These are phyloP conservation scores for Fusarium ramigenum DNA, from an alignment of 2,329 filamentous ascomycete genomes.

Conservation along the genomic window DNA sequence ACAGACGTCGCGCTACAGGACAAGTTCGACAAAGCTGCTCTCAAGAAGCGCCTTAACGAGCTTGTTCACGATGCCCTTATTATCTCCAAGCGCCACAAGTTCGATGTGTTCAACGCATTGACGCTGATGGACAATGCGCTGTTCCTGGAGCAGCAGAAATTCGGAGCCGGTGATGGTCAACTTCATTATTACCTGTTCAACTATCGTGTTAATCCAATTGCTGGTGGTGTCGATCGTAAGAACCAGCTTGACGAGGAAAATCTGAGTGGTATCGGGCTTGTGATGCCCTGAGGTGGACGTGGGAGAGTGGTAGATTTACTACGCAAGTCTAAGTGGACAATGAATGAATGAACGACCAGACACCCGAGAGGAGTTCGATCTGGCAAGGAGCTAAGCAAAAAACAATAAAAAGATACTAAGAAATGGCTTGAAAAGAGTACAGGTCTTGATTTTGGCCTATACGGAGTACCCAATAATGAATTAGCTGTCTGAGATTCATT, in stretches of 20 bases:
- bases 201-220: conserved; percentile 86
- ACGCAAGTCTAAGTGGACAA: background rate
- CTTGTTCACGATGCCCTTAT: conserved; percentile 88
- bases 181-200: conserved; percentile 99
- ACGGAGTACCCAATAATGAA: background rate
- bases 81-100: conserved; percentile 82
- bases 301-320: background rate
- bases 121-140: conserved; percentile 93
- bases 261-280: conserved; percentile 88
- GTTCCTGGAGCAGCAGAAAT: conserved; percentile 94
- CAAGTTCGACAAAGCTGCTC: conserved; percentile 62
- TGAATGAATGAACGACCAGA: background rate
- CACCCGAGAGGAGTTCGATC: background rate
- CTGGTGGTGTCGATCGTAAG: conserved; percentile 82
- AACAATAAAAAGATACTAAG: conserved; percentile 6
- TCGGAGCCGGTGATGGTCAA: conserved; percentile 92
- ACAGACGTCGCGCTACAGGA: conserved; percentile 77
- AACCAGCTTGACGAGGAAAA: conserved; percentile 81
- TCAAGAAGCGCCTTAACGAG: conserved; percentile 82
- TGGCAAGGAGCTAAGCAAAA: background rate
- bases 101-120: conserved; percentile 97
- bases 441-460: conserved; percentile 1
- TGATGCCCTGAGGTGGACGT: conserved; percentile 64
- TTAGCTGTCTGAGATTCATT: background rate
- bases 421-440: conserved; percentile 6